Base-by-base conservation (phyloP, 2,329 filamentous ascomycete species). In the Aplosporella prunicola region DNA sequence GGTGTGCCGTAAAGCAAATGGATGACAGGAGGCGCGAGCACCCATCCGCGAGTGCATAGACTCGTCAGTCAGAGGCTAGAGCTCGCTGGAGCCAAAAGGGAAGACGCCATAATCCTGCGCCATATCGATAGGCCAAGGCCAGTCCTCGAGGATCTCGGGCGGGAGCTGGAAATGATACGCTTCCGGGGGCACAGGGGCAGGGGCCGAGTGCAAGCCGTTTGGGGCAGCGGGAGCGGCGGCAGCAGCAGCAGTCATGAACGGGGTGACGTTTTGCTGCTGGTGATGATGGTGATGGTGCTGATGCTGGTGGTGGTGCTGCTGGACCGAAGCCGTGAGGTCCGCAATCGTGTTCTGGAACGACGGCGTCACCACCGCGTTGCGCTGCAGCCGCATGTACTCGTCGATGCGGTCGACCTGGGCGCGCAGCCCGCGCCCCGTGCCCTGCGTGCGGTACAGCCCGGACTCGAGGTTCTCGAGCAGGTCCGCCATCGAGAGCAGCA, bases 401-500 rank as follows among this genome's bases (percentile, higher is more conserved):
- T 69, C 66, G 13, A 69, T 67, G 23, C 56, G 56, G 9, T 62
- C 55, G 13, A 68, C 61, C 30, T 65, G 61, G 10, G 52, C 46
- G 13, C 61, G 55, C 3, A 69, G 51, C 14, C 57, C 56, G 44
- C 59, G 50, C 30, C 59, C 60, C 2, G 62, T 61, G 22, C 58
- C 62, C 9, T 57, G 50, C 2, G 59, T 54, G 3, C 58, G 59
- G 33, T 61, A 56, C 5, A 68, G 51, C 10, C 56, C 57, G 10
- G 52, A 52, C 43, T 69, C 66, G 2, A 70, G 55, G 20, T 55
- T 61, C 35, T 60, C 55, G 9, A 70, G 57, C 1, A 70, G 57
- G 36, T 66, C 58, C 11, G 64, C 67, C 50, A 71, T 60, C 35
- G 58, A 55, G 2, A 41, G 28, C 45, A 69, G 48, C 13, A 68